Percentiles rank a stretch among this genome's conserved stretches.
Evolutionary conservation across 2,329 filamentous ascomycete genomes (phyloP).

Genomic region (Paraphoma chrysanthemicola): DNA sequence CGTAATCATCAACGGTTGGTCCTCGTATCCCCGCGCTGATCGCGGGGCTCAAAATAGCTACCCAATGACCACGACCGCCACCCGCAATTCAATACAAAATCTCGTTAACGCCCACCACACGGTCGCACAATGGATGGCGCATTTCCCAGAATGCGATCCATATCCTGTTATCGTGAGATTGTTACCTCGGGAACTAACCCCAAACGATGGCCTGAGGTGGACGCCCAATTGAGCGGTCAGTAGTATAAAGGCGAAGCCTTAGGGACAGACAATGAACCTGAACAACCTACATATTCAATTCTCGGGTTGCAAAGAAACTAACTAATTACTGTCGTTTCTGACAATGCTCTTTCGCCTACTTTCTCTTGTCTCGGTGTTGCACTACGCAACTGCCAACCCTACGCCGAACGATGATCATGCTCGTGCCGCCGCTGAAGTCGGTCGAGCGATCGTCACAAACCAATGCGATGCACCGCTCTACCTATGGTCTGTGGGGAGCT

Average conservation of each 20-base stretch:
- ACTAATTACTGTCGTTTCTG: not conserved
- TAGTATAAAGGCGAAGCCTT: not conserved
- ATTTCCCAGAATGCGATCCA: not conserved
- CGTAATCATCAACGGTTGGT: conserved; percentile 9
- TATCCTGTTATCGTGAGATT: not conserved
- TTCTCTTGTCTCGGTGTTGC: not conserved
- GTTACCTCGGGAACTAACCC: not conserved
- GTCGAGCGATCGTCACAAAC: conserved; percentile 40
- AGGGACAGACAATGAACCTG: too few relatives aligned
- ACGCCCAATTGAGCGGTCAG: not conserved
- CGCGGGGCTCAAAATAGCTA: conserved; percentile 18
- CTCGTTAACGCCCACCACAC: conserved; percentile 4
- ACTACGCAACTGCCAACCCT: not conserved
- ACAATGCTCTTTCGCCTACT: conserved; percentile 14
- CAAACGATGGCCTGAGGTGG: not conserved
- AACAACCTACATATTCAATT: too few relatives aligned
- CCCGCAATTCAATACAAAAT: conserved; percentile 7
- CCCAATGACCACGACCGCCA: conserved; percentile 20
- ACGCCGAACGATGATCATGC: not conserved
- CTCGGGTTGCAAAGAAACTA: too few relatives aligned
- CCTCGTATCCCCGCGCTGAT: conserved; percentile 12
- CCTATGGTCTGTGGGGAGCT: conserved; percentile 38
- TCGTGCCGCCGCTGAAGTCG: conserved; percentile 18
- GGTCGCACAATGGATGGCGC: conserved; percentile 3
- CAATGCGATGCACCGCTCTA: conserved; percentile 37